Percentiles rank a stretch among this genome's conserved stretches.
phyloP scores from a whole-genome alignment of 2,329 filamentous ascomycete species.

The Stagonosporopsis chrysanthemi region DNA sequence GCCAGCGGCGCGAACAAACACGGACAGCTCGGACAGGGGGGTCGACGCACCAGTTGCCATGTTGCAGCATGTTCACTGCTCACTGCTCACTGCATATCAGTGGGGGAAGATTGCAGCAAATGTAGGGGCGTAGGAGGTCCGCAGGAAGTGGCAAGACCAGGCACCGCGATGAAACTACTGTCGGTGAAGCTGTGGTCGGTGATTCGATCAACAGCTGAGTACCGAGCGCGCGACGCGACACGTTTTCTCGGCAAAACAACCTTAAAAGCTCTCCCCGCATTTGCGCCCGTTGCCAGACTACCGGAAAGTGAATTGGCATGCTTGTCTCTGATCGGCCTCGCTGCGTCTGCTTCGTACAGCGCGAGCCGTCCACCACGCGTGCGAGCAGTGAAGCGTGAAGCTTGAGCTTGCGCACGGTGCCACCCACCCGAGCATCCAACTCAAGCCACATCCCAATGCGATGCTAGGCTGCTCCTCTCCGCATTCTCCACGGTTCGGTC shows the following conservation, averaged over 20 bases:
- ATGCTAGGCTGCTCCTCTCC: slow-evolving; percentile 20
- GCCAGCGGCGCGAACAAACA: slow-evolving; percentile 6
- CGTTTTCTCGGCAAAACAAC: slow-evolving; percentile 15
- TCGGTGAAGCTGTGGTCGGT: slow-evolving; percentile 10
- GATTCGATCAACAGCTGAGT: slow-evolving; percentile 16
- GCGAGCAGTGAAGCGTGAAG: neutral
- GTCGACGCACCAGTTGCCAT: slow-evolving; percentile 41
- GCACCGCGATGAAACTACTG: slow-evolving; percentile 4
- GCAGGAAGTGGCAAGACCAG: slow-evolving; percentile 2
- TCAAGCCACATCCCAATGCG: slow-evolving; percentile 21
- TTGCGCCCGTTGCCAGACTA: slow-evolving; percentile 12
- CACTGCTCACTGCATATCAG: slow-evolving; percentile 22
- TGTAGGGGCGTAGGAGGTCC: neutral
- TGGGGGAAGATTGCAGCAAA: neutral
- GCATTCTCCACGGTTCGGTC: slow-evolving; percentile 22
- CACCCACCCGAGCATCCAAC: slow-evolving; percentile 13
- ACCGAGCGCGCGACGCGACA: slow-evolving; percentile 12
- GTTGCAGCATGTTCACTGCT: slow-evolving; percentile 27
- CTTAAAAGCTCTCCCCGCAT: slow-evolving; percentile 17
- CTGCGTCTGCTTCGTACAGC: neutral
- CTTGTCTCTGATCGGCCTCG: slow-evolving; percentile 8
- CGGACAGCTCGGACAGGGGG: neutral
- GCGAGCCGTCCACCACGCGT: neutral
- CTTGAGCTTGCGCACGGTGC: slow-evolving; percentile 10
- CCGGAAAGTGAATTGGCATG: slow-evolving; percentile 7